Evolutionary conservation across 2,329 filamentous ascomycete genomes (phyloP), one percentile per base, ranked within the genome.

Genomic region (Sporothrix curviconia): DNA sequence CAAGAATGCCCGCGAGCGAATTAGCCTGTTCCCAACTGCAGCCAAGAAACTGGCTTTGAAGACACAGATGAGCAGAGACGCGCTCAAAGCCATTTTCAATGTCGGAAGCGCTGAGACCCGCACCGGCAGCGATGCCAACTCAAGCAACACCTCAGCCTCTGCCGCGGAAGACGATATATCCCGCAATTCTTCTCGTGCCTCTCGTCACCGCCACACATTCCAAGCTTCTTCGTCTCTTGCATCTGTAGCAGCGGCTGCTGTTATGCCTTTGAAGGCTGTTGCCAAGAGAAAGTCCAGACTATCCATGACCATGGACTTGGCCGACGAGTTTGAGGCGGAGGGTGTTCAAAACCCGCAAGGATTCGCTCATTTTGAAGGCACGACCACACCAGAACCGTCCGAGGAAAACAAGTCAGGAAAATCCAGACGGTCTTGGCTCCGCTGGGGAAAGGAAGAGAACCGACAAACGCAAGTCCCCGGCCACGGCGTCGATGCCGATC

Each of bases 21-120:
- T 66, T 12, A 67, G 66, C 19, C 60, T 63, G n/a, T 69, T 70
- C 19, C 69, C 72, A 0, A 64, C 68, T 50, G 65, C 68, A 14
- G 67, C 70, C 1, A 74, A 71, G 60, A 70, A 69, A 40, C 61
- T 73, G 11, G 64, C 67, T 6, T 62, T 76, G 46, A 72, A 70
- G 44, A 66, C 68, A 0, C 72, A 75, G 32, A 63, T 70, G n/a
- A 78, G 74, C 63, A 73, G 73, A 61, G 77, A 78, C 25, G 78
- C 75, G 0, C 64, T 79, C 25, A 75, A 75, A 53, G 79, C 77
- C 1, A 78, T 80, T 17, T 64, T 79, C 53, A 79, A 78, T 59
- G 76, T 79, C 8, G 76, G 74, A 6, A 79, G 76, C 50, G 66
- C 74, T 17, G 75, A 78, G 46, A 60, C 34, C 9, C 46, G 51